Conservation (phyloP, 257 asterid species). For the Anisodus acutangulus region DNA sequence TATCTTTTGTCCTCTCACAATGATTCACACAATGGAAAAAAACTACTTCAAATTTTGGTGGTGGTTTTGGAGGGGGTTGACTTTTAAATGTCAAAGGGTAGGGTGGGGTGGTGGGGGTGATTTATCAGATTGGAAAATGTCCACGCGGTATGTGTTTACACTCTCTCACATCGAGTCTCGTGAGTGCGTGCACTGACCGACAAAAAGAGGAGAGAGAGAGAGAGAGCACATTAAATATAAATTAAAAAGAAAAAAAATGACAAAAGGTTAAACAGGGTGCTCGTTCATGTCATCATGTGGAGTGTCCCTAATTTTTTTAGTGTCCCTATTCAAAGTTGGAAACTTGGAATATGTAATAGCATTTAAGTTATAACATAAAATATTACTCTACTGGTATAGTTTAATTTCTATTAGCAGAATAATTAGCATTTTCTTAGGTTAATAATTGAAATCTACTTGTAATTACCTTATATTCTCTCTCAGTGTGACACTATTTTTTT, state of each 20-base stretch:
- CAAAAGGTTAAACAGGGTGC: background rate
- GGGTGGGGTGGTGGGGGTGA: background rate
- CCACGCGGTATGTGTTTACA: slow-evolving; percentile 59
- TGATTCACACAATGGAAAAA: background rate
- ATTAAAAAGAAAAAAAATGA: background rate
- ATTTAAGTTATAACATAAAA: too few species aligned
- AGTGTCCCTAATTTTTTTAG: background rate
- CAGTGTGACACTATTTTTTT: too few species aligned
- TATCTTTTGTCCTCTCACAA: slow-evolving; percentile 32
- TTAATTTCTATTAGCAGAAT: too few species aligned
- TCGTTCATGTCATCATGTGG: background rate
- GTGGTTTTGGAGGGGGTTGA: slow-evolving; percentile 50
- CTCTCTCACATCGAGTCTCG: background rate
- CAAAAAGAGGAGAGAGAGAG: slow-evolving; percentile 30
- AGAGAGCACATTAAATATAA: slow-evolving; percentile 31
- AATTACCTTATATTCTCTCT: too few species aligned
- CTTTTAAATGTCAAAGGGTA: slow-evolving; percentile 57
- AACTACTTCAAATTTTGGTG: background rate
- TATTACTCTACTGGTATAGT: too few species aligned
- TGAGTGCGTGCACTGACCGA: slow-evolving; percentile 32
- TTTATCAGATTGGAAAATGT: slow-evolving; percentile 40
- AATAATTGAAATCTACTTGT: too few species aligned
- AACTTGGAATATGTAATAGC: too few species aligned
- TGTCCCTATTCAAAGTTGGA: background rate
- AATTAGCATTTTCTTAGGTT: too few species aligned